Conservation (phyloP, 2,329 filamentous ascomycete genomes). For the Botryosphaeria dothidea region DNA sequence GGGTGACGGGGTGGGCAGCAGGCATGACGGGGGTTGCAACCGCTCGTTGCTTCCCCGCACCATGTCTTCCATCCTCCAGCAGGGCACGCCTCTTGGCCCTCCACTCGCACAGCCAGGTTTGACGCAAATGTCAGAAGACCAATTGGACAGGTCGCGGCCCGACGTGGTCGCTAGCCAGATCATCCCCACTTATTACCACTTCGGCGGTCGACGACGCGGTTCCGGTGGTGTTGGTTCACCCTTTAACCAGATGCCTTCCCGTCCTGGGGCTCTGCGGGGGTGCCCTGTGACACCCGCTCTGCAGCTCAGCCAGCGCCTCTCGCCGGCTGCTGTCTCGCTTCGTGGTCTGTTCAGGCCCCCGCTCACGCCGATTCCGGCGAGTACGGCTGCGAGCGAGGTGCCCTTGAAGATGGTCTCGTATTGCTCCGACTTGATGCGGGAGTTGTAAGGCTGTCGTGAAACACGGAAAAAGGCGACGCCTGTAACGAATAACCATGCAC, state of each 20-base stretch:
- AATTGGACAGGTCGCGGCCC: constrained; percentile 11
- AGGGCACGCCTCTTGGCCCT: neutral
- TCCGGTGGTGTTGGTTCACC: neutral
- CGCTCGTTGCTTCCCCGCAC: constrained; percentile 6
- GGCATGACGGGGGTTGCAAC: neutral
- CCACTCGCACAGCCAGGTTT: neutral
- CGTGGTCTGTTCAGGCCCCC: neutral
- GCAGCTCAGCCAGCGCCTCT: neutral
- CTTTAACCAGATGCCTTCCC: neutral
- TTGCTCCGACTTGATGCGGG: constrained; percentile 35
- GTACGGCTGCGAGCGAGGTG: constrained; percentile 27
- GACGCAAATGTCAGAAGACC: neutral
- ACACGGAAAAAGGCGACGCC: constrained; percentile 36
- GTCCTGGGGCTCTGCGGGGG: neutral
- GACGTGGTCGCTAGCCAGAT: neutral
- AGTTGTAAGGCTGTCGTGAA: constrained; percentile 35
- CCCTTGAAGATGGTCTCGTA: constrained; percentile 42
- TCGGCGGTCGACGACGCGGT: neutral
- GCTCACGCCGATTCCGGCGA: neutral
- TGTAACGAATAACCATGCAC: constrained; percentile 27
- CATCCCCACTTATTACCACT: neutral
- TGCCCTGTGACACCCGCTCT: neutral
- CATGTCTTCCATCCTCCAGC: neutral
- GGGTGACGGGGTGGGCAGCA: neutral
- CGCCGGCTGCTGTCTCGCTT: neutral